Evolutionary conservation across 176 grass and related monocot genomes (phyloP).

Genomic region (Rhynchospora tenuis): DNA sequence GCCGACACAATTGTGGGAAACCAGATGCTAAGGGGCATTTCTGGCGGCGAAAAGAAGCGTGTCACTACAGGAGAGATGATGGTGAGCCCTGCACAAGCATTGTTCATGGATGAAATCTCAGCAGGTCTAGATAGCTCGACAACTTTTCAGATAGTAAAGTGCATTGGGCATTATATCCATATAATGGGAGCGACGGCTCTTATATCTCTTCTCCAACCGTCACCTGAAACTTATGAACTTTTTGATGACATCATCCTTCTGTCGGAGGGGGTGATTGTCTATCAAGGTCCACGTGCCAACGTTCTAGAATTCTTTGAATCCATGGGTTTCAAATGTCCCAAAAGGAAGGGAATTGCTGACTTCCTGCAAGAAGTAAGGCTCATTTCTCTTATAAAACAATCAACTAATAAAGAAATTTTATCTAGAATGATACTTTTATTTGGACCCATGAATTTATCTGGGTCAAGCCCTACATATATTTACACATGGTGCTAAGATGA

Average conservation of each 20-base stretch:
- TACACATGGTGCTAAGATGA: no score
- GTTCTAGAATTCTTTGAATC: conserved; percentile 52
- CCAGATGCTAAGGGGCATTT: conserved; percentile 51
- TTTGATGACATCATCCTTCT: conserved; percentile 58
- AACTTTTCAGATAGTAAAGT: conserved; percentile 56
- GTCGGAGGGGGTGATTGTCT: conserved; percentile 45
- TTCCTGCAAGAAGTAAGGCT: conserved; percentile 44
- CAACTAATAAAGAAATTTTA: no score
- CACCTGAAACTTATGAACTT: conserved; percentile 49
- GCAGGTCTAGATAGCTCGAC: conserved; percentile 56
- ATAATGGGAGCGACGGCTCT: conserved; percentile 38
- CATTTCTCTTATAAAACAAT: background rate
- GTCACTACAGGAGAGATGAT: conserved; percentile 57
- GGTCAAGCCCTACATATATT: no score
- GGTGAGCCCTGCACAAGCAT: conserved; percentile 36
- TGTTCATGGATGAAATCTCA: conserved; percentile 64
- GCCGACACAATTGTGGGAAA: conserved; percentile 43
- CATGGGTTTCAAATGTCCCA: conserved; percentile 47
- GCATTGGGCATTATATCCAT: conserved; percentile 26
- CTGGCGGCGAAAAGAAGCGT: conserved; percentile 41
- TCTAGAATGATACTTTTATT: background rate
- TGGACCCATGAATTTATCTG: no score
- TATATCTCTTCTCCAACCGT: conserved; percentile 46
- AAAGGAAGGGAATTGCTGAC: conserved; percentile 47
- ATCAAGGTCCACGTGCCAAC: conserved; percentile 44